Evolutionary conservation across 2,329 filamentous ascomycete species (phyloP).

Genomic region (Teratosphaeria nubilosa): DNA sequence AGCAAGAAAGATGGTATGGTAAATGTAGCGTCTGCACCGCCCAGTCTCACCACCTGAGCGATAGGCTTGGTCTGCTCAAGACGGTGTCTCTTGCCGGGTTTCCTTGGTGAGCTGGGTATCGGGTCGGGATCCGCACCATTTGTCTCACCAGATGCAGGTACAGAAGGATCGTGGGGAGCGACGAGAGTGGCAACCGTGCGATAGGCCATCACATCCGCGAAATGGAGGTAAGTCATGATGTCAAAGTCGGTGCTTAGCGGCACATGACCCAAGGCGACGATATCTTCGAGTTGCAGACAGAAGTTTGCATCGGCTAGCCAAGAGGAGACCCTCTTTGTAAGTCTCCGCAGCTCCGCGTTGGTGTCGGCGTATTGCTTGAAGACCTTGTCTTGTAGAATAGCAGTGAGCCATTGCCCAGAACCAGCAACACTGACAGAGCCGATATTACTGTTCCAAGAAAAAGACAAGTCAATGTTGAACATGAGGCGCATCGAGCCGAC

Average conservation of each 20-base stretch:
- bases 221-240: conserved; percentile 36
- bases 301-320: conserved; percentile 47
- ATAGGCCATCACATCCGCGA: conserved; percentile 42
- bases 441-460: conserved; percentile 24
- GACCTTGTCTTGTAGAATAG: conserved; percentile 37
- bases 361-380: conserved; percentile 40
- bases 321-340: conserved; percentile 37
- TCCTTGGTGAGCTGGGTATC: neutral
- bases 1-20: conserved; percentile 41
- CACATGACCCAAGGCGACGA: conserved; percentile 38
- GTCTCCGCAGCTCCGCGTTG: conserved; percentile 34
- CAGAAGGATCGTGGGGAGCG: conserved; percentile 5
- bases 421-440: conserved; percentile 41
- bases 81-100: neutral
- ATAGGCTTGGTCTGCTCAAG: conserved; percentile 29
- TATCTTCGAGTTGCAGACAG: conserved; percentile 37
- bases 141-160: neutral
- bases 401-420: conserved; percentile 42
- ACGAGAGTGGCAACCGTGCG: conserved; percentile 28
- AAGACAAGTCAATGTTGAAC: neutral
- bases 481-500: neutral
- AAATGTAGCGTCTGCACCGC: conserved; percentile 41
- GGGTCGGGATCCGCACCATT: neutral
- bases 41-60: conserved; percentile 41
- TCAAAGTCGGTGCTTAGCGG: conserved; percentile 40